Base-by-base conservation (phyloP, 371 early-diverging fungal species). In the Actinomucor elegans region DNA sequence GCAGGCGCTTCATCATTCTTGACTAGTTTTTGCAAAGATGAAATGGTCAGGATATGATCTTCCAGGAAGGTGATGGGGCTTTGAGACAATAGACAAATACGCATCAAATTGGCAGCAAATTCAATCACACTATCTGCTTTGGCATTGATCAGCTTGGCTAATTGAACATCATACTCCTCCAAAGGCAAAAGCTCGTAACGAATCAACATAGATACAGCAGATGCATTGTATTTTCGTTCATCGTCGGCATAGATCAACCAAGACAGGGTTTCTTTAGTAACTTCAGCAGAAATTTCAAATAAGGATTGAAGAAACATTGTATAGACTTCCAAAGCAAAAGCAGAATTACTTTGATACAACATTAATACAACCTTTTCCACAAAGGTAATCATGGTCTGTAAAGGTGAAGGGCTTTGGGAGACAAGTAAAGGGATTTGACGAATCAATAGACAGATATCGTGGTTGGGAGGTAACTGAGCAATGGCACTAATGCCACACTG, bases 181-280 rank as follows among this genome's bases (percentile, higher is more conserved):
- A 88, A 46, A 24, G 79, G 81, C 10, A 98, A 65, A n/a, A 98
- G 62, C 3, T 87, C 84, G 21, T 87, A 81, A 33, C 81, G 78
- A 46, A 97, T 80, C 37, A 97, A 67, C 21, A 88, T 84, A 5
- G 87, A 69, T 2, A 90, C 85, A 2, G 90, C 92, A 5, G 81
- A 73, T 12, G 94, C 89, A 62, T 92, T 90, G 64, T 84, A 89
- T 66, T 95, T 94, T 48, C 94, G 89, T 67, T 95, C 96, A 59
- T 97, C 97, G 46, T 94, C 92, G 0, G 93, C 83, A 71, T 92
- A 96, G 18, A 94, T 75, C 23, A 99, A 71, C 97, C 97, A 97
- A 23, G 84, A 79, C 5, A 79, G 77, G 29, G 96, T 86, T 68
- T 98, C 97, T 65, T 89, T 87, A 14, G 82, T 83, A 0, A 90